Base-by-base conservation (phyloP, 2,329 filamentous ascomycete species). In the Aplosporella prunicola region DNA sequence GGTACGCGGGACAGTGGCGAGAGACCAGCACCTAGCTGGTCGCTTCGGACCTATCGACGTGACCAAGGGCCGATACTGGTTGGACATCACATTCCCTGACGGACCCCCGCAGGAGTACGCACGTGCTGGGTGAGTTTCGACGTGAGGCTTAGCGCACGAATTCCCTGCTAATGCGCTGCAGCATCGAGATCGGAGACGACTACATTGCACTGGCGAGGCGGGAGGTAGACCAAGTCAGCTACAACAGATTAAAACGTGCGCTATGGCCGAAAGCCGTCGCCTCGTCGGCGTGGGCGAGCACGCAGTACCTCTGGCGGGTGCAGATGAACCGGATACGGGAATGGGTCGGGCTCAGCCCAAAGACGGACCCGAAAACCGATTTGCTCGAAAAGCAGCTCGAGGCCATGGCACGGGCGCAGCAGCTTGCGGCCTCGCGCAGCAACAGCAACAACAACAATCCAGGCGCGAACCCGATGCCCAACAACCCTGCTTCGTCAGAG, bases 81-180 rank as follows among this genome's bases (percentile, higher is more conserved):
- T 72, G 5, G 66, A 71, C 32, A 53, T 69, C 13, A 55, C 53
- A 11, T 70, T 67, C 32, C 69, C 68, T 1, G 57, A 64, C 29
- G 63, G 62, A 4, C 67, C 67, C 25, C 68, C 68, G 1, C 50
- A 55, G 43, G 67, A 71, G 42, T 72, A 64, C 40, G 64, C 64
- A 42, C 60, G 63, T 3, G 61, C 57, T 14, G 69, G 69, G 50
- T 48, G 23, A 45, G 45, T 41, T n/a, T 9, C 29, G 22, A 25
- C 11, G 10, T 22, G 1, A 10, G 9, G 20, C 15, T 13, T 27
- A 53, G 48, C n/a, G n/a, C n/a, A n/a, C n/a, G 60, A 61, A 31
- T 52, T 64, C 20, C 51, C 54, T 16, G 16, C 32, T 41, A 26
- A 41, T 20, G 11, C 3, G 18, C 17, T 14, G 22, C 33, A 41